Evolutionary conservation across 371 early-diverging fungal genomes (phyloP).

Genomic region (Mucor plumbeus): DNA sequence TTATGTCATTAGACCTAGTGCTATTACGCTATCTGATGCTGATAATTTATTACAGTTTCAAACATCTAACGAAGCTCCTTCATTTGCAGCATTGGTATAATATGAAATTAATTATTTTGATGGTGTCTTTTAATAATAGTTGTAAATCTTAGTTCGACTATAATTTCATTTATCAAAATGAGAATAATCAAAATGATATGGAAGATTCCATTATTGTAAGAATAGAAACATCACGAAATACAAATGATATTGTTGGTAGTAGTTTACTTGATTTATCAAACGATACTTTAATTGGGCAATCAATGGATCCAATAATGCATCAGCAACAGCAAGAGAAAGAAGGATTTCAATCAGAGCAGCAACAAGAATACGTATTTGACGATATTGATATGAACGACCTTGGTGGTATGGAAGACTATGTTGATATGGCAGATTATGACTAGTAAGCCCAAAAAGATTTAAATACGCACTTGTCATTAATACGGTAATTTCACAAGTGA

Average conservation of each 20-base stretch:
- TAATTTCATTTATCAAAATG: neutral
- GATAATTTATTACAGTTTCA: constrained; percentile 14
- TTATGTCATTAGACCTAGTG: neutral
- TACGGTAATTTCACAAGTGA: neutral
- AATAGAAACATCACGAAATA: neutral
- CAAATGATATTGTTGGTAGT: neutral
- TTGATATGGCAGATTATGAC: neutral
- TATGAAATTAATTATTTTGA: neutral
- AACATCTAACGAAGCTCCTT: neutral
- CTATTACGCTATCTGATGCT: constrained; percentile 14
- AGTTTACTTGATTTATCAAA: neutral
- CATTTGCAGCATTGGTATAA: constrained; percentile 21
- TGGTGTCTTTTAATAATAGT: no score
- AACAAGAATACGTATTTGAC: neutral
- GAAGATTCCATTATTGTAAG: neutral
- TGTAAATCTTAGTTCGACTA: neutral
- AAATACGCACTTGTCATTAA: neutral
- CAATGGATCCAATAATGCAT: neutral
- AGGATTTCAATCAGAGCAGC: neutral
- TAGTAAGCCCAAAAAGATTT: neutral
- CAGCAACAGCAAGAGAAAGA: neutral
- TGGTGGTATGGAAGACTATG: neutral
- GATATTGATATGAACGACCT: neutral
- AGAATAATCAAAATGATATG: neutral
- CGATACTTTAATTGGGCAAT: neutral